Base-by-base conservation (phyloP, 495 filamentous ascomycete genomes). In the Xylaria venustula region DNA sequence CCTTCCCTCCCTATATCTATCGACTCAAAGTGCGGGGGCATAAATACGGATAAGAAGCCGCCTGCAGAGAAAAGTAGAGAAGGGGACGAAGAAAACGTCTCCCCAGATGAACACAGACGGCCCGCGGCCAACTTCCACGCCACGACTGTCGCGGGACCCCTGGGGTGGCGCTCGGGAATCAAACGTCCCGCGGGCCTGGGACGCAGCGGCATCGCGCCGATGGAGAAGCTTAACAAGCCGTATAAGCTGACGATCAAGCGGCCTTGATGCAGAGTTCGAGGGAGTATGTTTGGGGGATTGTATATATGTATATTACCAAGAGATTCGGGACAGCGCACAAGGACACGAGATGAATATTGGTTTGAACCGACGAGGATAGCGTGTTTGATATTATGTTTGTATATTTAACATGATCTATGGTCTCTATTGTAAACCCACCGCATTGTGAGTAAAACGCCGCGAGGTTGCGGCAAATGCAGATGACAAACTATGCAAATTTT, bases 211-310 rank as follows among this genome's bases (percentile, higher is more conserved):
- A 77, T 79, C 23, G 62, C 71, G 40, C 70, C 73, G 9, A 74
- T 81, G 60, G 75, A 79, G 15, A 72, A 65, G 66, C 58, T 79
- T 53, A 67, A 72, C 41, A 78, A 70, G 54, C 79, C 79, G 36
- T 81, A 80, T 55, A 80, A 79, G 68, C 76, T 79, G 63, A 79
- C 75, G 8, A 74, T 81, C 1, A 79, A 71, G 52, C 71, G 73
- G 51, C 67, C 65, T 25, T 61, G 57, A 60, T n/a, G 4, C 1
- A 23, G 2, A 7, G 20, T 7, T 28, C 19, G 42, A 20, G 22
- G n/a, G n/a, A n/a, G n/a, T n/a, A n/a, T n/a, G n/a, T n/a, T n/a
- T n/a, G n/a, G n/a, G n/a, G n/a, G n/a, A n/a, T n/a, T n/a, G n/a
- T 15, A 8, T 34, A 32, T 14, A 22, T 54, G 12, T 54, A 54